Conservation (phyloP, 257 asterid genomes). For the Plantago major region DNA sequence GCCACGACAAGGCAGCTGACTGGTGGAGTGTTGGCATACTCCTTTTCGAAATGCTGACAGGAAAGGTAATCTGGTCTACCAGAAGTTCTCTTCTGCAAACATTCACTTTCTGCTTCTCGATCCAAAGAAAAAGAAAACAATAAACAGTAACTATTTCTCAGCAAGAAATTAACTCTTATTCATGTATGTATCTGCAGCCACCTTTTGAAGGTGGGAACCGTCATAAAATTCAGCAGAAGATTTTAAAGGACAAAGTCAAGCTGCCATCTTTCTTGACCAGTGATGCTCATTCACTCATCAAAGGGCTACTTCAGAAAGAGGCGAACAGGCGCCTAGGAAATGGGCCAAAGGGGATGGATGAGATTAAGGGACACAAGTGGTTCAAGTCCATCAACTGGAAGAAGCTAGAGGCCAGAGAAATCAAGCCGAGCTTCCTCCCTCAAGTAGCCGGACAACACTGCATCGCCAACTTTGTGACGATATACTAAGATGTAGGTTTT, state of each 20-base stretch:
- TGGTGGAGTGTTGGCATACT: slow-evolving; percentile 90
- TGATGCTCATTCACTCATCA: slow-evolving; percentile 68
- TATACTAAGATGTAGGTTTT: slow-evolving; percentile 63
- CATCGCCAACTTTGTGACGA: slow-evolving; percentile 60
- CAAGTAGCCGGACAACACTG: slow-evolving; percentile 63
- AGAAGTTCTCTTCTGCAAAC: too few relatives aligned
- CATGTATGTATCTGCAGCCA: slow-evolving; percentile 40
- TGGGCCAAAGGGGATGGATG: slow-evolving; percentile 48
- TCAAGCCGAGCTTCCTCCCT: slow-evolving; percentile 69
- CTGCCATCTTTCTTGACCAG: slow-evolving; percentile 65
- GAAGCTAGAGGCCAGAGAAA: slow-evolving; percentile 58
- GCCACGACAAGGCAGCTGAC: slow-evolving; percentile 83
- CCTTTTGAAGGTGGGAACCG: slow-evolving; percentile 62
- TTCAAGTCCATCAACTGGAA: slow-evolving; percentile 68
- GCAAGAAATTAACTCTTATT: neutral
- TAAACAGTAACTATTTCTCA: neutral
- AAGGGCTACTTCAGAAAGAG: slow-evolving; percentile 78
- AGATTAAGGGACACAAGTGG: slow-evolving; percentile 68
- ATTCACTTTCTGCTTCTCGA: too few relatives aligned
- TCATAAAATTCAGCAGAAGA: slow-evolving; percentile 69
- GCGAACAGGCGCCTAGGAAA: slow-evolving; percentile 53
- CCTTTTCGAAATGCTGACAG: slow-evolving; percentile 73
- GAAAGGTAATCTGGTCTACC: slow-evolving; percentile 48
- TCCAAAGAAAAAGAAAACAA: neutral
- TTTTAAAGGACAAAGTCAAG: slow-evolving; percentile 63